Evolutionary conservation across 768 basidiomycete species (phyloP).

Genomic region (Podaxis sp.): DNA sequence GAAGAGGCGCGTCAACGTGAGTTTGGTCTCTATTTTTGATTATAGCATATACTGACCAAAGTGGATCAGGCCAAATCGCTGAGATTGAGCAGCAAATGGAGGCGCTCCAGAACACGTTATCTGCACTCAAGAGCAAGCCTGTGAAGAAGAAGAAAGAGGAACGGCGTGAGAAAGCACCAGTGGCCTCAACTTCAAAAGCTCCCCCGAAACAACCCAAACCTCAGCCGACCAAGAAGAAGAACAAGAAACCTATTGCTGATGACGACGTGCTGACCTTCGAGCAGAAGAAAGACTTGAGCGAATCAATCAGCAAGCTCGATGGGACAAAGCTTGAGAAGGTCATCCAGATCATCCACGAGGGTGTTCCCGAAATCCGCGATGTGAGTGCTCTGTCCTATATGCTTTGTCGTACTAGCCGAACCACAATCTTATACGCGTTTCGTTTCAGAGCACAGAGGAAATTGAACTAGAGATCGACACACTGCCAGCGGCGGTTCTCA

Average conservation of each 20-base stretch:
- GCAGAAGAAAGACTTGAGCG: conserved; percentile 98
- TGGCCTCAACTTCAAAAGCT: conserved; percentile 67
- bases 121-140: conserved; percentile 51
- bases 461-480: conserved; percentile 98
- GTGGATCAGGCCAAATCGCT: conserved; percentile 61
- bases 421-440: conserved; percentile 18
- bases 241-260: conserved; percentile 68
- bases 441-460: conserved; percentile 84
- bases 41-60: conserved; percentile 22
- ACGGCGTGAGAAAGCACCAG: conserved; percentile 51
- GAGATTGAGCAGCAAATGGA: conserved; percentile 82
- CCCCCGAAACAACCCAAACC: conserved; percentile 48
- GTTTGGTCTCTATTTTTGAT: conserved; percentile 27
- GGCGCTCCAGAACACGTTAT: conserved; percentile 69
- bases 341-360: conserved; percentile 93
- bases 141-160: conserved; percentile 69
- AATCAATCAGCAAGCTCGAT: conserved; percentile 87
- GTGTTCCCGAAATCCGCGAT: conserved; percentile 89
- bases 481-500: conserved; percentile 82
- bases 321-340: conserved; percentile 84
- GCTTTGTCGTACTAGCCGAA: conserved; percentile 13
- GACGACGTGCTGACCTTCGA: conserved; percentile 89
- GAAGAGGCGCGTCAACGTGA: conserved; percentile 70
- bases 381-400: conserved; percentile 47
- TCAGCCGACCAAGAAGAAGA: conserved; percentile 53